phyloP scores from a whole-genome alignment of 164 flowering plant genomes.

The Taxillus chinensis region DNA sequence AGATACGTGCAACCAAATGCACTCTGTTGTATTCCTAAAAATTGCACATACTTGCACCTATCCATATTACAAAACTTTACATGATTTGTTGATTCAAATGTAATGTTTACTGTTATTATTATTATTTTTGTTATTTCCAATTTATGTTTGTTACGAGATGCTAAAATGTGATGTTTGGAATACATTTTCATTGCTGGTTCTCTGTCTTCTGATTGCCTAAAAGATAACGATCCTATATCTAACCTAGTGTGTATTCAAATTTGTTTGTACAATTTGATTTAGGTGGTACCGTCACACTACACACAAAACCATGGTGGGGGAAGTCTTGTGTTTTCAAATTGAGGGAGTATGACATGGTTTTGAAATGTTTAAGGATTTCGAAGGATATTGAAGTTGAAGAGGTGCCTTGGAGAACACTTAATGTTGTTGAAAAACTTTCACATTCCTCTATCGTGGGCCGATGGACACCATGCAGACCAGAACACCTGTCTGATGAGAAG shows the following conservation, averaged over 20 bases:
- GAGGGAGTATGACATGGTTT: slow-evolving; percentile 50
- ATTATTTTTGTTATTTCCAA: too few relatives aligned
- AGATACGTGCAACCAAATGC: too few relatives aligned
- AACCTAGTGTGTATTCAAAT: background rate
- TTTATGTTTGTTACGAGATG: too few relatives aligned
- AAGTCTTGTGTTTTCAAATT: slow-evolving; percentile 61
- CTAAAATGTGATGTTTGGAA: too few relatives aligned
- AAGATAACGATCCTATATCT: too few relatives aligned
- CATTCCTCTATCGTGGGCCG: slow-evolving; percentile 37
- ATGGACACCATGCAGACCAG: slow-evolving; percentile 87
- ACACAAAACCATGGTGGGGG: slow-evolving; percentile 57
- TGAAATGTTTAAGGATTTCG: slow-evolving; percentile 45
- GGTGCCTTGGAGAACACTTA: slow-evolving; percentile 64
- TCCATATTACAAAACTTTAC: too few relatives aligned
- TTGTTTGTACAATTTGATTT: slow-evolving; percentile 7
- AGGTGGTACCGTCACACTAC: slow-evolving; percentile 58
- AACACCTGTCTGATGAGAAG: slow-evolving; percentile 63
- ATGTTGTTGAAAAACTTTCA: slow-evolving; percentile 55
- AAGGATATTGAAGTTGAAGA: slow-evolving; percentile 50
- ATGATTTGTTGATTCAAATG: too few relatives aligned
- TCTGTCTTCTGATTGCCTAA: too few relatives aligned
- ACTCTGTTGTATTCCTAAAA: too few relatives aligned
- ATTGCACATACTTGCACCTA: too few relatives aligned
- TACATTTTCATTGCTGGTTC: too few relatives aligned
- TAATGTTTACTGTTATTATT: too few relatives aligned